Conservation (phyloP, 805 yeast genomes). For the Cyberlindnera xishuangbannaensis region DNA sequence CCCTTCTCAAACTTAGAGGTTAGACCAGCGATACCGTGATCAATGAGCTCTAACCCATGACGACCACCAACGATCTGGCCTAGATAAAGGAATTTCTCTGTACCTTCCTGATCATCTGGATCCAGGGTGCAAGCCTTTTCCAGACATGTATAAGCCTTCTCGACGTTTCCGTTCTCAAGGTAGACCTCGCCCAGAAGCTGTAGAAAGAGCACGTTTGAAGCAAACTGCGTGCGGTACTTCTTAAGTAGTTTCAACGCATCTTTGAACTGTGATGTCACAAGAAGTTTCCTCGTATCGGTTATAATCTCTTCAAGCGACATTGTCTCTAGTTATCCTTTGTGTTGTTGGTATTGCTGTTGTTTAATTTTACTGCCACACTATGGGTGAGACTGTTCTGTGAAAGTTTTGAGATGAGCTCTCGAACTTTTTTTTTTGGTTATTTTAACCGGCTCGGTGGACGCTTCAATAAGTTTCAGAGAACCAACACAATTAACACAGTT, state of each 20-base stretch:
- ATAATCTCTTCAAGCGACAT: constrained; percentile 7
- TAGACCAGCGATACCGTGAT: constrained; percentile 55
- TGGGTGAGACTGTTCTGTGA: too few relatives aligned
- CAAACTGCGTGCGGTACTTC: constrained; percentile 27
- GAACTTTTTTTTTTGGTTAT: constrained; percentile 1
- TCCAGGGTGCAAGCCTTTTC: constrained; percentile 61
- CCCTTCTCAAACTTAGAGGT: constrained; percentile 32
- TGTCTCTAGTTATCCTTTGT: background rate
- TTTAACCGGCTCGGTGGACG: too few relatives aligned
- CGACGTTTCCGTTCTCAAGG: constrained; percentile 75
- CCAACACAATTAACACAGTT: background rate
- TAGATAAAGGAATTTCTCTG: constrained; percentile 80
- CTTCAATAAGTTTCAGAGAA: too few relatives aligned
- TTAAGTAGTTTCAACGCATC: constrained; percentile 32
- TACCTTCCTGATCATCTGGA: constrained; percentile 56
- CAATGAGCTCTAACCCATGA: constrained; percentile 60
- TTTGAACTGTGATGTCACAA: constrained; percentile 14
- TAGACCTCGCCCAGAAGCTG: constrained; percentile 70
- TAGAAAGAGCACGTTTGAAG: constrained; percentile 39
- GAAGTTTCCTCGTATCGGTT: constrained; percentile 10
- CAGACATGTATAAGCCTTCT: constrained; percentile 64
- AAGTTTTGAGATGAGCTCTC: background rate
- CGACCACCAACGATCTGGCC: constrained; percentile 88
- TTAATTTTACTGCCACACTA: too few relatives aligned
- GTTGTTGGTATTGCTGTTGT: background rate